Conservation (phyloP, 2,329 filamentous ascomycete species). For the Fusarium anguioides region DNA sequence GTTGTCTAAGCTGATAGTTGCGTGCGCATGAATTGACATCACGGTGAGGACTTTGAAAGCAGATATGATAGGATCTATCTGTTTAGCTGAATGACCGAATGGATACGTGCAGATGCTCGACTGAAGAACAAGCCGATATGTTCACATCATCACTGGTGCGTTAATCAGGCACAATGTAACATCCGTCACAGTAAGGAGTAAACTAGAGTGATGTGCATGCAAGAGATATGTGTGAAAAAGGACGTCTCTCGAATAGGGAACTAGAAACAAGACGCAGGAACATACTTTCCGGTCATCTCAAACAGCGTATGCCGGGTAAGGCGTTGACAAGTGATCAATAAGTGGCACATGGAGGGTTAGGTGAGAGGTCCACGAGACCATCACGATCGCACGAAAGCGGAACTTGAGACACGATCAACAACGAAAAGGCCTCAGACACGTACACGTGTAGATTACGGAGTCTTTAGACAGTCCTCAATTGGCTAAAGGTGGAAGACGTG, state of each 20-base stretch:
- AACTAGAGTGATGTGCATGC: conserved; percentile 17
- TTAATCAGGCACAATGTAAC: conserved; percentile 40
- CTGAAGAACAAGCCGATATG: not conserved
- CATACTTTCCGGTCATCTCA: not conserved
- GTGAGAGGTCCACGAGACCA: conserved; percentile 34
- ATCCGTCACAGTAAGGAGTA: conserved; percentile 1
- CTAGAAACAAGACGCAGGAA: not conserved
- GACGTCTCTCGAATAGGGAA: not conserved
- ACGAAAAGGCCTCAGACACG: conserved; percentile 6
- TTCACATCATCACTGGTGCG: conserved; percentile 24
- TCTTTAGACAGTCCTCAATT: not conserved
- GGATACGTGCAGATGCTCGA: not conserved
- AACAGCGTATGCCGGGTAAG: not conserved
- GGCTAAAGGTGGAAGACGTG: not conserved
- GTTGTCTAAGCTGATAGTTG: no score
- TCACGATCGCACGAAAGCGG: conserved; percentile 20
- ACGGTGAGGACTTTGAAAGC: not conserved
- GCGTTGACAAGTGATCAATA: conserved; percentile 26
- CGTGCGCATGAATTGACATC: not conserved
- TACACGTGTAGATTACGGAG: conserved; percentile 30
- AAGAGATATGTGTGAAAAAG: conserved; percentile 13
- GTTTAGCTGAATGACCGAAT: not conserved
- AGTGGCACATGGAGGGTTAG: conserved; percentile 33
- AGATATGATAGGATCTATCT: conserved; percentile 10
- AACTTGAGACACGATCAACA: conserved; percentile 26